Evolutionary conservation across 768 basidiomycete genomes (phyloP).

Genomic region (Pleurotus tuber-regium): DNA sequence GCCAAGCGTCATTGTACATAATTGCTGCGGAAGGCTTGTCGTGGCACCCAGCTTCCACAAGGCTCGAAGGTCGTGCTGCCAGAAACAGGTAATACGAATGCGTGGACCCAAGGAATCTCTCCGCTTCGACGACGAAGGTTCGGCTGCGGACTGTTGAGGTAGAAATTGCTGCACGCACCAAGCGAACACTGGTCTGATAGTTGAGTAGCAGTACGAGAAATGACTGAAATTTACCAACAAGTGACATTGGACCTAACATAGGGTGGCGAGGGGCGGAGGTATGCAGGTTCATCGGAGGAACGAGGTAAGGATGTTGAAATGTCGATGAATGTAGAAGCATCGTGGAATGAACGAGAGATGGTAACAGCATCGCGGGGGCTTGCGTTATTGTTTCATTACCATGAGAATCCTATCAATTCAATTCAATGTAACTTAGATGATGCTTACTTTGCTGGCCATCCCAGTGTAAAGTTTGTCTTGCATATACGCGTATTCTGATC

Average conservation of each 20-base stretch:
- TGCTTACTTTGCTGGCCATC: conserved; percentile 97
- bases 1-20: conserved; percentile 82
- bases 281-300: conserved; percentile 86
- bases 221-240: conserved; percentile 38
- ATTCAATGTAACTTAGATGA: conserved; percentile 17
- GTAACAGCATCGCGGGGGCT: conserved; percentile 95
- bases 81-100: conserved; percentile 86
- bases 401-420: conserved; percentile 9
- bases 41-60: conserved; percentile 78
- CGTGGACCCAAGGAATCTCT: conserved; percentile 33
- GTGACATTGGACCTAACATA: conserved; percentile 87
- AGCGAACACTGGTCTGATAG: conserved; percentile 61
- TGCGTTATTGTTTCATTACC: no score
- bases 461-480: conserved; percentile 88
- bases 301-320: conserved; percentile 93
- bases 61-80: conserved; percentile 91
- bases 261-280: conserved; percentile 87
- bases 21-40: conserved; percentile 67
- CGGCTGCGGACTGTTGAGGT: conserved; percentile 26
- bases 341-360: conserved; percentile 82
- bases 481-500: conserved; percentile 83
- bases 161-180: conserved; percentile 86
- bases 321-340: conserved; percentile 81
- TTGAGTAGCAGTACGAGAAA: conserved; percentile 10
- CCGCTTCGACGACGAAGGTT: conserved; percentile 28